A percentile compares a stretch with the other conserved stretches of the same genome.
Conservation (phyloP, 345 rosid species). For the Aegle marmelos region DNA sequence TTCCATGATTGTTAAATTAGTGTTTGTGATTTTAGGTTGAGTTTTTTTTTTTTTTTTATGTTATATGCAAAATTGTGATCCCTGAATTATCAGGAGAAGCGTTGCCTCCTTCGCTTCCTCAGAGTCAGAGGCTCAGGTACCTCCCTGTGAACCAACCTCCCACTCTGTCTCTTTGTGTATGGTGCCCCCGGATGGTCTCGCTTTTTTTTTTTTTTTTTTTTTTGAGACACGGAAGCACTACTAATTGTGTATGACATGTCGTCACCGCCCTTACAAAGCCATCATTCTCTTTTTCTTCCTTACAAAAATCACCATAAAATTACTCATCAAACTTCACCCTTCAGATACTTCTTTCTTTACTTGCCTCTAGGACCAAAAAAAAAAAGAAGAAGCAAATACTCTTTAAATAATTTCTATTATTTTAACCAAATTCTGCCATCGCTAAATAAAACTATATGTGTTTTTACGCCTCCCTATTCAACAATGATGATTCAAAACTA, state of each 20-base stretch:
- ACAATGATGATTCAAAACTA: no score
- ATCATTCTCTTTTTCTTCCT: not conserved
- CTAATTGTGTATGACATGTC: not conserved
- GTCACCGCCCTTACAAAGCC: not conserved
- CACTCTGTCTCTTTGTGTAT: no score
- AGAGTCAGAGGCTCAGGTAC: not conserved
- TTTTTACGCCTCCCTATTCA: no score
- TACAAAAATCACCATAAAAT: no score
- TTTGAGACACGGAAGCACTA: not conserved
- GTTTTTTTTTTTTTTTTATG: not conserved
- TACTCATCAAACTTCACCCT: no score
- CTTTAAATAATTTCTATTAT: no score
- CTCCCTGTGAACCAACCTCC: not conserved
- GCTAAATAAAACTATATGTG: no score
- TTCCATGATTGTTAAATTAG: slow-evolving; percentile 49
- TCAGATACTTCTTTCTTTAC: no score
- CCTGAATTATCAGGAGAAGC: not conserved
- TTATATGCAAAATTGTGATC: not conserved
- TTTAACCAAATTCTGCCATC: no score
- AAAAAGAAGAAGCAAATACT: no score
- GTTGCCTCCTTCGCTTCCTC: not conserved
- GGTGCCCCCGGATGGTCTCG: not conserved
- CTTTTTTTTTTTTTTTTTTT: no score
- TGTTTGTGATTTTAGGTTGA: slow-evolving; percentile 3
- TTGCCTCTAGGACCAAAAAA: fast-evolving